Base-by-base conservation (phyloP, 176 grass and related monocot species). In the Chloris gayana region DNA sequence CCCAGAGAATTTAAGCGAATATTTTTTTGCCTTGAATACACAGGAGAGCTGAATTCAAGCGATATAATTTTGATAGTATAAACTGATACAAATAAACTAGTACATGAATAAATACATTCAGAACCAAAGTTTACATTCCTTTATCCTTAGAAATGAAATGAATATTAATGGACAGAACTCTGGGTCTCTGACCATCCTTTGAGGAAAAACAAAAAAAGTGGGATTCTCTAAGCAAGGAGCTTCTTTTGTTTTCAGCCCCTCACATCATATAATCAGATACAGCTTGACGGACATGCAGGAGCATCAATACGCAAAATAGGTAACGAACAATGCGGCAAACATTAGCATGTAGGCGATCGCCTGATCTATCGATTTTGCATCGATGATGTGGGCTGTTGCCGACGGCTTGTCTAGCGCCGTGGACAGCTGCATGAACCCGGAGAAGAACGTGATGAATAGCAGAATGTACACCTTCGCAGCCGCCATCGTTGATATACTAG, bases 361-460 rank as follows among this genome's bases (percentile, higher is more conserved):
- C 56, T 58, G 56, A 58, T 58, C 42, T 49, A 30, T 49, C 14
- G 42, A 21, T 34, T 69, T 41, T 0, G 63, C 31, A 6, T 63
- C 56, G n/a, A 58, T 25, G n/a, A 25, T 7, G 7, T 19, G 51
- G 21, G 51, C 56, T 0, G 9, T 12, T n/a, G 9, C 22, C 2
- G n/a, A 7, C 8, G 56, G 56, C 56, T 58, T 58, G 3, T 60
- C 57, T 24, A 27, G 57, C 57, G 57, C 57, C 57, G 27, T 14
- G 41, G 51, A 51, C 18, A 88, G 41, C 31, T 79, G 62, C 69
- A 84, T 88, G 69, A 84, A 53, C 6, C 81, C 75, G 14, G 81
- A 78, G 85, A 87, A 79, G 75, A 75, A 80, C 5, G 63, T 39
- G 0, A 63, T 27, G 75, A 80, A 44, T 41, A 84, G 75, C 60